Evolutionary conservation across 2,329 filamentous ascomycete genomes (phyloP), one percentile per base, ranked within the genome.

Genomic region (Exophiala spinifera): DNA sequence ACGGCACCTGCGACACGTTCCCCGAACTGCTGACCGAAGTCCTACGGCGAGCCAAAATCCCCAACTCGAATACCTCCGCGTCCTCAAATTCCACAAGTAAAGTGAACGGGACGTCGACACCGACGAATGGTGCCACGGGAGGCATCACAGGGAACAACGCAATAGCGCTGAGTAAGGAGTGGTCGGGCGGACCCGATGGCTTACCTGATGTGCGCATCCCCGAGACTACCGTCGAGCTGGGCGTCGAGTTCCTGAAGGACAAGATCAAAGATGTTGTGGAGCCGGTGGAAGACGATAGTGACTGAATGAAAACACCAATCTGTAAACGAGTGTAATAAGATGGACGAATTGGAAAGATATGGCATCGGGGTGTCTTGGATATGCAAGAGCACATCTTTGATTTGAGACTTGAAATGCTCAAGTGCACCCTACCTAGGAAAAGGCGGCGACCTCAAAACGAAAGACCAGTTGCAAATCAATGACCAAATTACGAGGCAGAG

Each of bases 11-110:
- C 64, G 76, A 76, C 51, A 81, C 75, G 28, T 81, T 80, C 61
- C 76, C 80, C 49, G 79, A 85, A 51, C 72, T 83, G 42, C 73
- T 81, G 66, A 74, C 73, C 15, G 73, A 76, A 25, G 76, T 85
- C 13, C 72, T 81, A 59, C 72, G 74, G 47, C 72, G 76, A 23
- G 73, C 75, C 19, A 67, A 56, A 69, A 48, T 63, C n/a, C 52
- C 57, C 67, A 57, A 59, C 49, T 21, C 54, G 49, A 11, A 53
- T 46, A 31, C 40, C 17, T 43, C 40, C 13, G 17, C 40, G 4
- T 23, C 19, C 10, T n/a, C 20, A 23, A 21, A 59, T 50, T 15
- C 57, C 8, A 10, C 49, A 53, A 39, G 49, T 36, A 21, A 60
- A 53, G 33, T 48, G 53, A 15, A 55, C 49, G 34, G 37, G 20